Evolutionary conservation across 495 filamentous ascomycete species (phyloP).

Genomic region (Hyaloscypha finlandica): DNA sequence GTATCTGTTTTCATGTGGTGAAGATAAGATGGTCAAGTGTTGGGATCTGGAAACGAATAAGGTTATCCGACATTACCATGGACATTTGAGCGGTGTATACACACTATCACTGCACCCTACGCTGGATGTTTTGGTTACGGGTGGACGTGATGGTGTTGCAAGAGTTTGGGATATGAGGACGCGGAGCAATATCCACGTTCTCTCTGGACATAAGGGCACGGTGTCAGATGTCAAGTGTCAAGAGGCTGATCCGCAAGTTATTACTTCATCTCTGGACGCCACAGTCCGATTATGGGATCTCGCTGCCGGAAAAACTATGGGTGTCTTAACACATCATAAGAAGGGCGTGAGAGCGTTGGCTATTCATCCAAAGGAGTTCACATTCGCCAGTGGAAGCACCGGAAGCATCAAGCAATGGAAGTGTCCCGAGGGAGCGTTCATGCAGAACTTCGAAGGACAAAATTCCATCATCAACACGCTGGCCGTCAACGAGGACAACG

Average conservation of each 20-base stretch:
- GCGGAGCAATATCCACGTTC: constrained; percentile 89
- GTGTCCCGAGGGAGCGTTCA: constrained; percentile 95
- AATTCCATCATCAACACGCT: constrained; percentile 95
- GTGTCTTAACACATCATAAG: constrained; percentile 96
- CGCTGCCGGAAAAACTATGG: constrained; percentile 94
- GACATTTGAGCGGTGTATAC: constrained; percentile 95
- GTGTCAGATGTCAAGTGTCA: constrained; percentile 89
- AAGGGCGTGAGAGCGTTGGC: constrained; percentile 89
- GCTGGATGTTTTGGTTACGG: constrained; percentile 91
- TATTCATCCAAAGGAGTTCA: constrained; percentile 91
- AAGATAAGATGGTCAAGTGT: constrained; percentile 99
- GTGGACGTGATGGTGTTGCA: constrained; percentile 90
- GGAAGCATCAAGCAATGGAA: constrained; percentile 99
- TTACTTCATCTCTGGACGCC: constrained; percentile 85
- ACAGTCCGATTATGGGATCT: constrained; percentile 96
- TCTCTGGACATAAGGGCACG: constrained; percentile 86
- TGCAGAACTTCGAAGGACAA: constrained; percentile 99
- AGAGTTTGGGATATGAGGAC: constrained; percentile 99
- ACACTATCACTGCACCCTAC: constrained; percentile 89
- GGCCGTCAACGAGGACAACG: constrained; percentile 91
- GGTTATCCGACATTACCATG: constrained; percentile 98
- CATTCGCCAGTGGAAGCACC: constrained; percentile 89
- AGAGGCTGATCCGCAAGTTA: constrained; percentile 95
- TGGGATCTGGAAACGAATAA: constrained; percentile 99
- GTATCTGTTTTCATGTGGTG: constrained; percentile 95